Evolutionary conservation across 441 rosid species (phyloP).

Genomic region (Jatropha podagrica): DNA sequence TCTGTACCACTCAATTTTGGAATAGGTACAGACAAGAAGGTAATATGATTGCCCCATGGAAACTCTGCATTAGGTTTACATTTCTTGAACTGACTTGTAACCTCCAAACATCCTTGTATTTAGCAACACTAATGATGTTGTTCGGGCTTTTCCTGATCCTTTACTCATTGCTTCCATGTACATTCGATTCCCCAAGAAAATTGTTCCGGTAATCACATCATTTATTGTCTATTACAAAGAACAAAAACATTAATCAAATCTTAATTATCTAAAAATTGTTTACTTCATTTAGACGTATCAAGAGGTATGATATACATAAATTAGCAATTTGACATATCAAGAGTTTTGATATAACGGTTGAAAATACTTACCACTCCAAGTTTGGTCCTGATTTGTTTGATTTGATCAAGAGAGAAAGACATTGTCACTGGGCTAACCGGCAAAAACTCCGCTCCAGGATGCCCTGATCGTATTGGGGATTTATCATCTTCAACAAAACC

Average conservation of each 20-base stretch:
- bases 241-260: no score
- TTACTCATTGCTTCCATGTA: slow-evolving; percentile 39
- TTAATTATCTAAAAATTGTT: no score
- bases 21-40: slow-evolving; percentile 36
- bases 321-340: not conserved
- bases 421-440: slow-evolving; percentile 30
- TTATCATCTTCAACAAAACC: slow-evolving; percentile 34
- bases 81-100: slow-evolving; percentile 44
- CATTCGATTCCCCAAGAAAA: slow-evolving; percentile 41
- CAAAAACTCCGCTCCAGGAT: slow-evolving; percentile 29
- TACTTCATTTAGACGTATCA: no score
- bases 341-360: no score
- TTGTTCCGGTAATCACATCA: slow-evolving; percentile 34
- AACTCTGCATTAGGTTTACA: slow-evolving; percentile 36
- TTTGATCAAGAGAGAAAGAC: slow-evolving; percentile 38
- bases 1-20: slow-evolving; percentile 21
- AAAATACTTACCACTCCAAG: slow-evolving; percentile 40
- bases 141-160: slow-evolving; percentile 5
- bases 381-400: slow-evolving; percentile 43
- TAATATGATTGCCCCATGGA: slow-evolving; percentile 50
- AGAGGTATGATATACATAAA: no score
- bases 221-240: slow-evolving; percentile 26
- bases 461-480: slow-evolving; percentile 34
- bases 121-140: slow-evolving; percentile 45
- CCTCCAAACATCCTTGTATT: slow-evolving; percentile 39